phyloP scores from a whole-genome alignment of 306 rosid species.

The Begonia masoniana region DNA sequence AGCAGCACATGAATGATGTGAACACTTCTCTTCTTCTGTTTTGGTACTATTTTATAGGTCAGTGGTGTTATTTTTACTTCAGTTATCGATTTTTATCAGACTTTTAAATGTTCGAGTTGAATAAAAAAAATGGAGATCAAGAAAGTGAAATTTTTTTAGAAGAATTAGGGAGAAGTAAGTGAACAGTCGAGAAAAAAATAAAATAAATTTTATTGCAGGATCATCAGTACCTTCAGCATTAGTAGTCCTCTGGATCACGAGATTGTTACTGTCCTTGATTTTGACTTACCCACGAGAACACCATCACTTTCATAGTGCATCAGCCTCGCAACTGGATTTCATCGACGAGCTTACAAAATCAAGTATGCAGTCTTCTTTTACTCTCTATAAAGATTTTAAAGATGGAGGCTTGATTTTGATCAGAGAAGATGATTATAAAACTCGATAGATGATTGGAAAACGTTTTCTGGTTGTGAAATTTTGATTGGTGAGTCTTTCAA shows the following conservation, averaged over 20 bases:
- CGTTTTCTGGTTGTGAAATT: too few species aligned
- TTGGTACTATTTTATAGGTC: conserved; percentile 74
- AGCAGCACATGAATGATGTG: conserved; percentile 27
- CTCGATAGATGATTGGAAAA: too few species aligned
- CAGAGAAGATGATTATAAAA: too few species aligned
- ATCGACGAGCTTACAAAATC: conserved; percentile 48
- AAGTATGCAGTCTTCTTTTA: conserved; percentile 20
- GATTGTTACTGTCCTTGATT: conserved; percentile 56
- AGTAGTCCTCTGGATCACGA: conserved; percentile 71
- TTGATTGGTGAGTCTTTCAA: too few species aligned
- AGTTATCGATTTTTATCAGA: too few species aligned
- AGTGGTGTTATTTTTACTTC: not conserved
- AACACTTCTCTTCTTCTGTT: conserved; percentile 43
- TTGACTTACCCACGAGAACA: conserved; percentile 28
- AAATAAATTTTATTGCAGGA: conserved; percentile 34
- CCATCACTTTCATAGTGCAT: conserved; percentile 45
- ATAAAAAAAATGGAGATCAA: too few species aligned
- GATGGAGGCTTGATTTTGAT: too few species aligned
- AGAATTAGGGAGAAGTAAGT: too few species aligned
- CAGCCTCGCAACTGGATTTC: conserved; percentile 66
- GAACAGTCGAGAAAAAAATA: too few species aligned
- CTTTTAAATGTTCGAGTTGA: too few species aligned
- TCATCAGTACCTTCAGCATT: conserved; percentile 72
- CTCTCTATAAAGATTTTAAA: too few species aligned
- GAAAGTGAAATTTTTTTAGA: too few species aligned